Base-by-base conservation (phyloP, 129 eudicot species). In the Chrysanthemum makinoi region DNA sequence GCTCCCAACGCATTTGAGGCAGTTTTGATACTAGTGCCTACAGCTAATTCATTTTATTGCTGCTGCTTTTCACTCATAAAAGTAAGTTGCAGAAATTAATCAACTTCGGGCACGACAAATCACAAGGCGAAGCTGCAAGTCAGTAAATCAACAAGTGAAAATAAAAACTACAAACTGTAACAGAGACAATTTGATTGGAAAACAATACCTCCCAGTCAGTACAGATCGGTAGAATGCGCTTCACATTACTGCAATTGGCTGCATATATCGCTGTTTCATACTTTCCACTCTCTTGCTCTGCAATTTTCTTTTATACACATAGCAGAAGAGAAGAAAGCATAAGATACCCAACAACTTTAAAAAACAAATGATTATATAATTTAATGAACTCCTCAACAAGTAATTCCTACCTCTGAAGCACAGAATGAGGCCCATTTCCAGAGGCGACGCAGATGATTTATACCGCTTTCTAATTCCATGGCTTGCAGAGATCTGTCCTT, bases 391-490 rank as follows among this genome's bases (percentile, higher is more conserved):
- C 44, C 39, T 33, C 5, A 30, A 33, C 39, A 33, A 33, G 44
- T 5, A 39, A 39, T 77, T 62, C 79, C 16, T 94, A 94, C 99
- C 88, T 90, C 97, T 18, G 99, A 94, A 46, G 99, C 97, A 86
- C 87, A 83, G 68, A 79, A 94, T 65, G 95, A 86, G 66, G 97
- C 99, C 99, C 99, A 94, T 83, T 87, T 94, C 99, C 99, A 94
- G 61, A 94, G 89, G 17, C 87, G 86, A 79, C 87, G 81, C 59
- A 90, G 99, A 75, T 85, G 90, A 69, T 94, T 93, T 62, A 82
- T 68, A 54, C 99, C 99, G 78, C 96, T 87, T 84, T 94, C 97
- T 65, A 94, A 77, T 75, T 94, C 99, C 79, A 87, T 78, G 35
- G 99, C 97, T 77, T 94, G 99, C 65, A 94, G 80, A 66, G 74